Percentiles rank a stretch among this genome's conserved stretches.
Conservation (phyloP, 768 basidiomycete species). For the Clavulina sp. region DNA sequence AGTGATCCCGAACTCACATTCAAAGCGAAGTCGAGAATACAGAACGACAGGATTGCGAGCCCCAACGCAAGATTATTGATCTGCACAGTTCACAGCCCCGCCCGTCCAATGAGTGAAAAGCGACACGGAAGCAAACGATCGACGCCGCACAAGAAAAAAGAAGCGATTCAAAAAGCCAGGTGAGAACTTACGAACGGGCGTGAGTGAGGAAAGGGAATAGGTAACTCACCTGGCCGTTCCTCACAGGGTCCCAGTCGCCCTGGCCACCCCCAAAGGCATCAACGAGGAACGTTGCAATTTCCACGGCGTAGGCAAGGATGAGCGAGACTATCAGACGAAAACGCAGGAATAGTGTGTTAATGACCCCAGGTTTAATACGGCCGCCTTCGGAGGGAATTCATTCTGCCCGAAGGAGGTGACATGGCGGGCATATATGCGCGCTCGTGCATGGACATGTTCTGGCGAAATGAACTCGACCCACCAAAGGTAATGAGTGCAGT, state of each 20-base stretch:
- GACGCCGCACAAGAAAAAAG: too few relatives aligned
- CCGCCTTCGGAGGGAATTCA: too few relatives aligned
- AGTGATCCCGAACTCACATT: constrained; percentile 31
- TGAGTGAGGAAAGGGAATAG: constrained; percentile 2
- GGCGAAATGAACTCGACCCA: constrained; percentile 36
- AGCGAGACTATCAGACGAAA: constrained; percentile 17
- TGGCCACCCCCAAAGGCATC: constrained; percentile 56
- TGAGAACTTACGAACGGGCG: not conserved
- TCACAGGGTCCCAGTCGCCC: constrained; percentile 77
- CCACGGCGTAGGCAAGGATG: constrained; percentile 67
- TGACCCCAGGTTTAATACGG: too few relatives aligned
- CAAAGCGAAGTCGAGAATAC: constrained; percentile 89
- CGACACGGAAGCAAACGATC: too few relatives aligned
- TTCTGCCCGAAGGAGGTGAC: too few relatives aligned
- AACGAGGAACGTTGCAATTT: constrained; percentile 53
- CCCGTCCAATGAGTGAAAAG: too few relatives aligned
- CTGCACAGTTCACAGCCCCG: too few relatives aligned
- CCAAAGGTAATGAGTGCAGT: constrained; percentile 48
- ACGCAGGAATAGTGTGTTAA: too few relatives aligned
- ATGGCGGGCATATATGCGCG: too few relatives aligned
- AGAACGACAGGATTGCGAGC: constrained; percentile 81
- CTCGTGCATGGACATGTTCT: too few relatives aligned
- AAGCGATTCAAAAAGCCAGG: not conserved
- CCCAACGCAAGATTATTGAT: constrained; percentile 56
- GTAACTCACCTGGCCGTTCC: constrained; percentile 42